Evolutionary conservation across 345 rosid genomes (phyloP).

Genomic region (Syzygium aromaticum): DNA sequence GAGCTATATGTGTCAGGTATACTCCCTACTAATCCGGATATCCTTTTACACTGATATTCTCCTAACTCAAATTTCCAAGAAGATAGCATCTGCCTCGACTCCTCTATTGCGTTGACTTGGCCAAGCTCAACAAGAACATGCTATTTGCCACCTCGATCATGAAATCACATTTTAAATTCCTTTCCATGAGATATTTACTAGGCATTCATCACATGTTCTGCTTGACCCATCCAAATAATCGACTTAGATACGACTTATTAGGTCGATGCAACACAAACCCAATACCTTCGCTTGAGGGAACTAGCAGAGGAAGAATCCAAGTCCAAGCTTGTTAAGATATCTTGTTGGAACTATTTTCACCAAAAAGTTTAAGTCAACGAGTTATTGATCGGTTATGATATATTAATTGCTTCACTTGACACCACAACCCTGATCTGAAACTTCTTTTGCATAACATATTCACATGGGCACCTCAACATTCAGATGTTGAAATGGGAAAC

Average conservation of each 20-base stretch:
- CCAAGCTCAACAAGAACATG: neutral
- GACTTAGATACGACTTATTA: neutral
- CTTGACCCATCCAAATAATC: neutral
- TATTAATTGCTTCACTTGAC: neutral
- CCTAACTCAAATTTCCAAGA: neutral
- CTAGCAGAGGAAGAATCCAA: neutral
- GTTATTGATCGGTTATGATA: rapidly evolving
- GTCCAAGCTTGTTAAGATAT: neutral
- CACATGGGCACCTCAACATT: neutral
- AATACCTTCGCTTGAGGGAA: neutral
- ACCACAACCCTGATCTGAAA: neutral
- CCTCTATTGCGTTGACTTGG: neutral
- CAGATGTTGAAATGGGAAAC: neutral
- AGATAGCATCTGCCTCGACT: neutral
- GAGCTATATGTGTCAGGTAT: neutral
- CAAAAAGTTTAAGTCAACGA: neutral
- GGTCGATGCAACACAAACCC: neutral
- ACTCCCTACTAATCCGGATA: neutral
- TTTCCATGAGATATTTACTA: neutral
- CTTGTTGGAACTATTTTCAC: rapidly evolving
- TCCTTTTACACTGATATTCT: neutral
- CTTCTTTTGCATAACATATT: neutral
- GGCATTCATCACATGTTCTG: neutral
- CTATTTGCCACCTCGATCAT: neutral
- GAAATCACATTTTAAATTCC: neutral